Base-by-base conservation (phyloP, 176 grass and related monocot species). In the Saccharum officinarum region DNA sequence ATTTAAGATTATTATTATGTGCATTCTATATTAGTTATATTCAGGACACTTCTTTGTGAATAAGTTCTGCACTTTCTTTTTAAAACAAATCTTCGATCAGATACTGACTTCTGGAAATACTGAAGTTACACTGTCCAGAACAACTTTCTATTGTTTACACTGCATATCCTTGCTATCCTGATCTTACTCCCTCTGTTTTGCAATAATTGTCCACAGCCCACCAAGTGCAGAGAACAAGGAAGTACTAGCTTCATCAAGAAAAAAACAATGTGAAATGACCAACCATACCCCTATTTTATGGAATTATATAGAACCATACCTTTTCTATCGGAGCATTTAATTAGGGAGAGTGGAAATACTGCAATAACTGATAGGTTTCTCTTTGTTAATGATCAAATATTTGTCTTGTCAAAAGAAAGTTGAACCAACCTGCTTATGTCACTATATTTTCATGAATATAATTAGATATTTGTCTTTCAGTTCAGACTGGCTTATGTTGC, bases 401-500 rank as follows among this genome's bases (percentile, higher is more conserved):
- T 52, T 67, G 45, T 70, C 8, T 76, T 85, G 11, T 31, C 31
- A 76, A 57, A 36, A 22, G 72, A 61, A 77, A 28, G 7, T 77
- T 64, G 52, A 64, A 6, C 17, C 8, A 2, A 13, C 16, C 22
- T 63, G 23, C 44, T 84, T 75, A 26, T 64, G 25, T 68, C 34
- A 40, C 1, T 67, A 3, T 41, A 12, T 73, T 67, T 44, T 59
- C 68, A 61, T 75, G 69, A 75, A 67, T 80, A 45, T 75, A 85
- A 83, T 28, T 15, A 60, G 26, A 38, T 55, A 71, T 37, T 39
- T 86, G 60, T 71, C 66, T 85, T 88, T 85, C 91, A 98, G 97
- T 98, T 98, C 87, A 91, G 97, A 75, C 45, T 98, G 68, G 93
- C 97, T 81, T 98, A 95, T 91, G 89, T 98, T 81, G 93, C 93